Evolutionary conservation across 2,329 filamentous ascomycete species (phyloP).

Genomic region (Diaporthe velutina): DNA sequence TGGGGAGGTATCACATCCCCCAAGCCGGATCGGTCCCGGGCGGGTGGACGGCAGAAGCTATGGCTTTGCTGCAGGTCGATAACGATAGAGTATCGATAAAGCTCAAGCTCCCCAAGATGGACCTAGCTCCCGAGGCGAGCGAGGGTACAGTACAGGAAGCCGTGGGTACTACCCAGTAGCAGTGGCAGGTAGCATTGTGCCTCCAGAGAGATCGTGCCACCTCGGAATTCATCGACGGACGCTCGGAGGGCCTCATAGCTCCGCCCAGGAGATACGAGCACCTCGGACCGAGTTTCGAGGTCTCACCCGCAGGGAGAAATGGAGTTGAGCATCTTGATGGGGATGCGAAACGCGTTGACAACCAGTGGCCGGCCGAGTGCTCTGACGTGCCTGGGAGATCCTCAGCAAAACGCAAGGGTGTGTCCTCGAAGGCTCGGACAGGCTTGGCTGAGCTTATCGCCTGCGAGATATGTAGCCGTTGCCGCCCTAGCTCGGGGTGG

Average conservation of each 20-base stretch:
- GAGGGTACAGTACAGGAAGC: slow-evolving; percentile 1
- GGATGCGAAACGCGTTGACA: slow-evolving; percentile 27
- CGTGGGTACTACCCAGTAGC: background rate
- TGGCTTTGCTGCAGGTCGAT: slow-evolving; percentile 31
- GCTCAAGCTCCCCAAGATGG: slow-evolving; percentile 28
- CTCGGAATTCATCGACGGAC: background rate
- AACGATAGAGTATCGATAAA: slow-evolving; percentile 38
- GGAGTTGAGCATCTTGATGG: background rate
- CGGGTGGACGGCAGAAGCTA: slow-evolving; percentile 5
- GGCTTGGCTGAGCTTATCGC: slow-evolving; percentile 34
- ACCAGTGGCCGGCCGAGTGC: slow-evolving; percentile 15
- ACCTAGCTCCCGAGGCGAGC: background rate
- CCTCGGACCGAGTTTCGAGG: slow-evolving; percentile 13
- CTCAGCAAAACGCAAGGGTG: slow-evolving; percentile 11
- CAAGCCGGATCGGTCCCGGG: background rate
- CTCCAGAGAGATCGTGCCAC: background rate
- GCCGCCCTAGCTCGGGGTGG: slow-evolving; percentile 24
- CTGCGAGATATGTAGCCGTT: slow-evolving; percentile 38
- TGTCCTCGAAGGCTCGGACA: background rate
- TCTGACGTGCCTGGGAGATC: slow-evolving; percentile 23
- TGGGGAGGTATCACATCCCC: background rate
- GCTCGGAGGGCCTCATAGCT: slow-evolving; percentile 1
- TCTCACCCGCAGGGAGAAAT: slow-evolving; percentile 1
- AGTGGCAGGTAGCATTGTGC: background rate
- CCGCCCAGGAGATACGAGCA: slow-evolving; percentile 27